Evolutionary conservation across 441 rosid genomes (phyloP), one percentile per base, ranked within the genome.

Genomic region (Arabidopsis hybrid): DNA sequence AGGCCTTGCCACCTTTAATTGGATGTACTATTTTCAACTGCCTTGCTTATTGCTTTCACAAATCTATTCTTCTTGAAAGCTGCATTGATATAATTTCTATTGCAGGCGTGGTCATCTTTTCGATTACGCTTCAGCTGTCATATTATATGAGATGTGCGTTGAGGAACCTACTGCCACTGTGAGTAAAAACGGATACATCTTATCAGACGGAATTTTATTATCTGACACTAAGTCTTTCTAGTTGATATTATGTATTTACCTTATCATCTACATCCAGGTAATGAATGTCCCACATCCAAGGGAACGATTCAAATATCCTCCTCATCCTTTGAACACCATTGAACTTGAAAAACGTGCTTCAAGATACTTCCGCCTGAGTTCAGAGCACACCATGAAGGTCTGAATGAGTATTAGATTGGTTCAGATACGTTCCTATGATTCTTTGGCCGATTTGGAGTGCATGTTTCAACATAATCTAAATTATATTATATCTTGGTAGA

Each of bases 321-420:
- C 98, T 65, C 73, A 88, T 85, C 99, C 99, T 57, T 84, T 95
- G 88, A 95, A 84, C 82, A 95, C 99, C 45, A 88, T 92, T 83
- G 99, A 95, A 80, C 93, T 92, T 82, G 97, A 89, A 76, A 92
- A 92, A 78, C 97, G 97, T 31, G 96, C 99, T 83, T 95, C 97
- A 29, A 86, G 97, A 72, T 92, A 87, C 84, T 95, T 95, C 74
- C 88, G 88, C 58, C 86, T 92, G 88, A 95, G 97, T 84, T 95
- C 99, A 57, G 98, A 95, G 76, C 94, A 84, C n/a, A 92, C 97
- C 60, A 95, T 92, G 98, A 95, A 95, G 94, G 99, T 88, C 45
- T 74, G 66, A 32, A 32, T 26, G 12, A 40, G 67, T 57, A n/a
- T 21, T 40, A 32, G 4, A 34, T 21, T 69, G 60, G 59, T 68